A percentile compares a stretch with the other conserved stretches of the same genome.
These are phyloP conservation scores for Vicia villosa DNA, from an alignment of 306 rosid species.

Conservation along the genomic window DNA sequence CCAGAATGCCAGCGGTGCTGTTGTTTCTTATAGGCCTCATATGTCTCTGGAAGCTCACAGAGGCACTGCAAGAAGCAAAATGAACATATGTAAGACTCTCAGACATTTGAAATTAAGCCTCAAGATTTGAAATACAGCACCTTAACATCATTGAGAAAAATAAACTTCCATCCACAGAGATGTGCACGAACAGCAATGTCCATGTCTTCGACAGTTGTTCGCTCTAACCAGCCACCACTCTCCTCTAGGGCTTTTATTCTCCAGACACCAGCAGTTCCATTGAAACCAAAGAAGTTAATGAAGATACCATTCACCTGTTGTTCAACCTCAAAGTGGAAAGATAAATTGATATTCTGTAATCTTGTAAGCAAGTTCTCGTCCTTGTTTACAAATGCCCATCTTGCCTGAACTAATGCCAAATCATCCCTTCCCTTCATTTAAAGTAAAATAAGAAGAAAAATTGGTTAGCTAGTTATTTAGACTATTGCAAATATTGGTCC, in stretches of 20 bases:
- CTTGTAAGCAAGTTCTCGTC: conserved; percentile 98
- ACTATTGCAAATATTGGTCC: neutral
- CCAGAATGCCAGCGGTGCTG: conserved; percentile 99
- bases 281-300: conserved; percentile 93
- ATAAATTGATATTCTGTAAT: conserved; percentile 86
- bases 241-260: conserved; percentile 95
- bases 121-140: conserved; percentile 43
- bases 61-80: conserved; percentile 72
- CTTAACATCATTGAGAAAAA: conserved; percentile 91
- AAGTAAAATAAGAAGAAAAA: conserved; percentile 14
- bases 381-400: conserved; percentile 98
- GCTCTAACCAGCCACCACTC: conserved; percentile 98
- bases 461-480: conserved; percentile 20
- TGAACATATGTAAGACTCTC: conserved; percentile 40
- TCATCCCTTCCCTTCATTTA: conserved; percentile 83
- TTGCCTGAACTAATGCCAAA: conserved; percentile 90
- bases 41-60: conserved; percentile 99
- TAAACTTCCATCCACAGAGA: conserved; percentile 98
- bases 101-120: conserved; percentile 15
- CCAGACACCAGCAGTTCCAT: conserved; percentile 99
- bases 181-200: conserved; percentile 99
- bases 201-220: conserved; percentile 99
- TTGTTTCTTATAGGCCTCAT: conserved; percentile 95
- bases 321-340: conserved; percentile 98
- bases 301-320: conserved; percentile 94